These are phyloP conservation scores for Mycena floridula DNA, from an alignment of 768 basidiomycete species.

Conservation along the genomic window DNA sequence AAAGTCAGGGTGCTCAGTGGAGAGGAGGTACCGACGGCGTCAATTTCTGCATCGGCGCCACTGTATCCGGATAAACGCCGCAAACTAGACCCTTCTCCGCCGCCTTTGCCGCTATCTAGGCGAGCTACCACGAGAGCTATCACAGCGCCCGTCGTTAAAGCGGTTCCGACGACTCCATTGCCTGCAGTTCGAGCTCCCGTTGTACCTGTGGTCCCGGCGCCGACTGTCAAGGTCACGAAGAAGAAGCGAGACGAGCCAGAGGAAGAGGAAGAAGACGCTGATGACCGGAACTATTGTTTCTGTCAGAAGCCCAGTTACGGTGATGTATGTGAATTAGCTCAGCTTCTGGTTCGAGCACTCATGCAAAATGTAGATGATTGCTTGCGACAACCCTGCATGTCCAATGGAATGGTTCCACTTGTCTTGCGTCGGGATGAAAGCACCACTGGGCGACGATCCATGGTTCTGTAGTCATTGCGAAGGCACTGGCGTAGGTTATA, in stretches of 20 bases:
- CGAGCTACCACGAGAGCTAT: slow-evolving; percentile 5
- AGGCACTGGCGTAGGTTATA: too few relatives aligned
- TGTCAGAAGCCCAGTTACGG: slow-evolving; percentile 46
- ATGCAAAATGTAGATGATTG: slow-evolving; percentile 48
- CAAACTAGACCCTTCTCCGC: not conserved
- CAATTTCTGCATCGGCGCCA: slow-evolving; percentile 5
- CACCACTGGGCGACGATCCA: slow-evolving; percentile 38
- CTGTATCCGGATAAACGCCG: not conserved
- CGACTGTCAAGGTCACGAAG: not conserved
- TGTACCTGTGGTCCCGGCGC: not conserved
- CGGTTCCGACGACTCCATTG: slow-evolving; percentile 9
- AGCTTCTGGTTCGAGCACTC: not conserved
- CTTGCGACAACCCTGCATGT: slow-evolving; percentile 68
- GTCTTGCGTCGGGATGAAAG: slow-evolving; percentile 49
- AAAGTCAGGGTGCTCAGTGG: slow-evolving; percentile 43
- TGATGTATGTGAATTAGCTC: slow-evolving; percentile 29
- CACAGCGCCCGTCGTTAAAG: slow-evolving; percentile 35
- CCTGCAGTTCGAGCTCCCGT: slow-evolving; percentile 29
- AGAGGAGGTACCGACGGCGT: slow-evolving; percentile 22
- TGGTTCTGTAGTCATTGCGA: slow-evolving; percentile 54
- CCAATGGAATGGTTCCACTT: slow-evolving; percentile 68
- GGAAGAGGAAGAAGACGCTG: slow-evolving; percentile 30
- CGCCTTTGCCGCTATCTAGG: slow-evolving; percentile 3
- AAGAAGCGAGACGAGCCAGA: not conserved
- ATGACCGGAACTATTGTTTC: slow-evolving; percentile 47